Percentiles rank a stretch among this genome's conserved stretches.
These are phyloP conservation scores for Linum lewisii DNA, from an alignment of 345 rosid genomes.

Conservation along the genomic window DNA sequence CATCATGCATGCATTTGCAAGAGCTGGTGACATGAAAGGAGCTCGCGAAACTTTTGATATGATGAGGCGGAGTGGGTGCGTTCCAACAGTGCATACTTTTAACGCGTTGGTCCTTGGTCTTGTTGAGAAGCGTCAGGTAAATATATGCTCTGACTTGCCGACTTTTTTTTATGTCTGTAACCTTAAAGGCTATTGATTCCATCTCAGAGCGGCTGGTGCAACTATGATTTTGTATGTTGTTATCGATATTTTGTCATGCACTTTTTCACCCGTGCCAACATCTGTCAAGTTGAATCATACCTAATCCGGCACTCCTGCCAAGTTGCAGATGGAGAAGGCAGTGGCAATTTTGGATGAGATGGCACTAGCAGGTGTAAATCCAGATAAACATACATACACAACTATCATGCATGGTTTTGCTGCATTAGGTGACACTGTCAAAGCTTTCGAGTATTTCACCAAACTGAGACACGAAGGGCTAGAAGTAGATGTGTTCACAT, in stretches of 20 bases:
- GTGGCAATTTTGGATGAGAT: conserved; percentile 83
- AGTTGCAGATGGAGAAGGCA: conserved; percentile 77
- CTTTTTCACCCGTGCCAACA: too few species aligned
- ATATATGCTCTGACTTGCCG: not conserved
- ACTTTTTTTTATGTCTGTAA: not conserved
- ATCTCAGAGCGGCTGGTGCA: too few species aligned
- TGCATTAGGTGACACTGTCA: conserved; percentile 82
- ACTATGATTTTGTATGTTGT: too few species aligned
- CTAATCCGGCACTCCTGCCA: not conserved
- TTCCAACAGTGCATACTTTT: conserved; percentile 85
- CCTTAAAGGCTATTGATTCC: too few species aligned
- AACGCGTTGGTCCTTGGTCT: conserved; percentile 86
- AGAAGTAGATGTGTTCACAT: conserved; percentile 75
- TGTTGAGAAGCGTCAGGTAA: conserved; percentile 86
- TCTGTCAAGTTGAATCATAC: too few species aligned
- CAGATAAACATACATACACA: conserved; percentile 85
- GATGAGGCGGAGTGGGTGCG: conserved; percentile 91
- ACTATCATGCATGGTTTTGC: conserved; percentile 98
- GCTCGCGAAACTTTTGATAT: conserved; percentile 71
- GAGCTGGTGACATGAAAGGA: conserved; percentile 70
- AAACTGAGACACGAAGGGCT: conserved; percentile 76
- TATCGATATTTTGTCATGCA: too few species aligned
- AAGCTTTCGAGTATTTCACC: conserved; percentile 78
- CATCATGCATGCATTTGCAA: conserved; percentile 74
- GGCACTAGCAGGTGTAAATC: conserved; percentile 62